Conservation (phyloP, 345 rosid species). For the Lagerstroemia speciosa region DNA sequence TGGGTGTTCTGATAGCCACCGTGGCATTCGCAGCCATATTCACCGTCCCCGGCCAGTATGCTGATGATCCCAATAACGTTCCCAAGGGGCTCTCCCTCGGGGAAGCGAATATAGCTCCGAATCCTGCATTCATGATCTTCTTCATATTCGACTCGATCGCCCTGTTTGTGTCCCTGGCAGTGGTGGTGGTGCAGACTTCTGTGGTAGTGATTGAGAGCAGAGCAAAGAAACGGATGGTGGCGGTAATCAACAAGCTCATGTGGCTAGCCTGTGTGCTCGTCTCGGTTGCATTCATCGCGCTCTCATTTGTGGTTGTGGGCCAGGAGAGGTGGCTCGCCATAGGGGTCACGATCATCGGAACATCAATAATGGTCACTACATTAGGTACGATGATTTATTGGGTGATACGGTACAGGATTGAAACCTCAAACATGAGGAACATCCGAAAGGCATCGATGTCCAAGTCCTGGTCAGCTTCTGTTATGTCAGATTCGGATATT, state of each 20-base stretch:
- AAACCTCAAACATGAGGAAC: conserved; percentile 6
- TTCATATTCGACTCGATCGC: conserved; percentile 11
- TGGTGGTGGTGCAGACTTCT: conserved; percentile 14
- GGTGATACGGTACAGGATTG: conserved; percentile 15
- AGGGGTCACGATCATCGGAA: conserved; percentile 11
- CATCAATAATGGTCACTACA: conserved; percentile 11
- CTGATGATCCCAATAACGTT: conserved; percentile 1
- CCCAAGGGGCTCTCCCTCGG: conserved; percentile 5
- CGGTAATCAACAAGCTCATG: conserved; percentile 11
- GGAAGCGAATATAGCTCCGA: conserved; percentile 10
- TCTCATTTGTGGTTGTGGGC: conserved; percentile 8
- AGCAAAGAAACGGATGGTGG: conserved; percentile 14
- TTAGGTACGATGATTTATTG: conserved; percentile 12
- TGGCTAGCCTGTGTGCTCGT: conserved; percentile 12
- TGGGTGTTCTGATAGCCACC: conserved; percentile 9
- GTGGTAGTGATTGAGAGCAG: conserved; percentile 12
- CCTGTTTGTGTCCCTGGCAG: conserved; percentile 12
- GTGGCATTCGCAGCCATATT: conserved; percentile 12
- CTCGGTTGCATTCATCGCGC: conserved; percentile 15
- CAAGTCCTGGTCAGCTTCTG: conserved; percentile 5
- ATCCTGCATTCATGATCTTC: conserved; percentile 9
- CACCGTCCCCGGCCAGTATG: conserved; percentile 13
- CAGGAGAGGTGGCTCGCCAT: conserved; percentile 13
- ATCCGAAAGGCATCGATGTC: conserved; percentile 3
- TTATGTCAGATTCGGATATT: conserved; percentile 9